These are phyloP conservation scores for Oxyria digyna DNA, from an alignment of 148 eudicot genomes.

Conservation along the genomic window DNA sequence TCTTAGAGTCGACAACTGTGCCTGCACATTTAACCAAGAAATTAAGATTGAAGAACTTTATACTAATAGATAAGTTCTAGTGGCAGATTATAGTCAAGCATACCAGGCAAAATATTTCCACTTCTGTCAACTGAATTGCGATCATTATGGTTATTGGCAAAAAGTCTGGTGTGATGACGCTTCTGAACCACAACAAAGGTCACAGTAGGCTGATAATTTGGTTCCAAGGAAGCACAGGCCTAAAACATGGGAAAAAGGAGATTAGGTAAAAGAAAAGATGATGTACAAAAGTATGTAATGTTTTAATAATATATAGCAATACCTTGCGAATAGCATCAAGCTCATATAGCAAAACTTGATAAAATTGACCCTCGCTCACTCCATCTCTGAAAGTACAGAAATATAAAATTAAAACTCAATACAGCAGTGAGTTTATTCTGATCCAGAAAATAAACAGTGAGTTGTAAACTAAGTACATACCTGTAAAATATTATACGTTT, in stretches of 20 bases:
- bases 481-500: conserved; percentile 81
- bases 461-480: conserved; percentile 12
- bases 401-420: neutral
- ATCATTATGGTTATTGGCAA: conserved; percentile 61
- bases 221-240: conserved; percentile 84
- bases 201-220: conserved; percentile 88
- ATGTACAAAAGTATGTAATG: neutral
- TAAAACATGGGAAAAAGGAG: conserved; percentile 13
- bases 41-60: neutral
- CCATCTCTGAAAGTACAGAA: conserved; percentile 44
- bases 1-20: conserved; percentile 85
- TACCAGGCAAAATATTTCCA: conserved; percentile 74
- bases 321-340: conserved; percentile 81
- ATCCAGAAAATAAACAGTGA: no score
- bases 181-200: conserved; percentile 89
- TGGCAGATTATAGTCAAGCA: conserved; percentile 1
- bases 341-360: conserved; percentile 65
- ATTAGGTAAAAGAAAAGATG: neutral
- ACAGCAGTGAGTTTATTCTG: neutral
- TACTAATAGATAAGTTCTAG: neutral
- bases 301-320: neutral
- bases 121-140: conserved; percentile 46
- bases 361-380: conserved; percentile 82
- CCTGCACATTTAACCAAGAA: conserved; percentile 26
- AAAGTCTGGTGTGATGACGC: conserved; percentile 81